Conservation (phyloP, 768 basidiomycete genomes). For the Panellus pusillus region DNA sequence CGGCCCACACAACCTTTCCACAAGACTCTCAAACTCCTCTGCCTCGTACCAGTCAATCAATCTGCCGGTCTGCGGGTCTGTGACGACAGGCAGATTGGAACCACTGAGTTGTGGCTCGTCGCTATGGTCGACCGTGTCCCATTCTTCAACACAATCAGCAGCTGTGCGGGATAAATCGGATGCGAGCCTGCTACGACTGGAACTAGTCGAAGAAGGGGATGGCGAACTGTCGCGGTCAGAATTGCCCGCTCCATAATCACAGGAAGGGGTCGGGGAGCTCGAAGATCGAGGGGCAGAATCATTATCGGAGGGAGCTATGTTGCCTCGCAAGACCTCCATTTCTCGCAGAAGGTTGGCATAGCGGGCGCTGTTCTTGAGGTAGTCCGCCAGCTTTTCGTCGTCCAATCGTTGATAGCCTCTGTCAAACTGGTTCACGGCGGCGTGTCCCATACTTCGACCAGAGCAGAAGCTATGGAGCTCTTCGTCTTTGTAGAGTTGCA, state of each 20-base stretch:
- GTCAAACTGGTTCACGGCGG: constrained; percentile 16
- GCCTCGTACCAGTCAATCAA: not conserved
- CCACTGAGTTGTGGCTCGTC: not conserved
- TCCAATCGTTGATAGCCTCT: constrained; percentile 17
- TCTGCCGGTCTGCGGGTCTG: not conserved
- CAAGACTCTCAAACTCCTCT: not conserved
- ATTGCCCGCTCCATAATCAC: too few species aligned
- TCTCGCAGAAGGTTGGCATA: constrained; percentile 16
- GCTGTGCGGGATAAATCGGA: not conserved
- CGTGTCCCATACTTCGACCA: constrained; percentile 22
- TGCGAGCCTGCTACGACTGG: constrained; percentile 8
- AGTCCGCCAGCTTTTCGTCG: constrained; percentile 19
- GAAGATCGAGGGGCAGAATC: too few species aligned
- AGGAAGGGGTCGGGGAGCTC: too few species aligned
- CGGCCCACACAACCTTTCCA: not conserved
- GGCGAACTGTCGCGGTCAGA: too few species aligned
- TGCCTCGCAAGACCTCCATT: constrained; percentile 13
- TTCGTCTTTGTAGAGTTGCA: constrained; percentile 18
- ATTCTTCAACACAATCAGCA: not conserved
- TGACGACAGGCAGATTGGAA: not conserved
- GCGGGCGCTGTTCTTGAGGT: constrained; percentile 18
- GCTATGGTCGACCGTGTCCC: not conserved
- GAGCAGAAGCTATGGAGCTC: constrained; percentile 22
- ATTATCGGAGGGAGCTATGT: too few species aligned
- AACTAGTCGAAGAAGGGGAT: too few species aligned